Evolutionary conservation across 306 rosid genomes (phyloP), one percentile per base, ranked within the genome.

Genomic region (Gastrolobium bilobum): DNA sequence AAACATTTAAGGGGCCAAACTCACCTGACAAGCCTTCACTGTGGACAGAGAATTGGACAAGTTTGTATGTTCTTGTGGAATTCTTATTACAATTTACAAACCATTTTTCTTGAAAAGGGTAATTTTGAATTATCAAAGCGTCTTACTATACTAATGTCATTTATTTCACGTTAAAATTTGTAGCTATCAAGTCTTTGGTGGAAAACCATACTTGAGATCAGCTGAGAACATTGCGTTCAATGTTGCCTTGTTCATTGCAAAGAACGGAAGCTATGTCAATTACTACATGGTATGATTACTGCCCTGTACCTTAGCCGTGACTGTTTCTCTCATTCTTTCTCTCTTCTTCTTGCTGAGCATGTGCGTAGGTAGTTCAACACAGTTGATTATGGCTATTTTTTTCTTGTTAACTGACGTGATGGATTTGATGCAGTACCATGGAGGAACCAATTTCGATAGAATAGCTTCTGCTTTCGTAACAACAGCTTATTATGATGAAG

Each of bases 31-130:
- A 93, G 81, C 98, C 98, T 68, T 79, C 97, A 6, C 5, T 95
- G 0, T 95, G 98, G 99, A 95, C 97, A 51, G 98, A 92, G 90
- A 88, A 92, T 56, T 95, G 98, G 99, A 95, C 98, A n/a, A 91
- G 97, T 74, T 86, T 84, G 97, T 93, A 88, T 11, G 95, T 83
- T 78, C 26, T 33, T 42, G 39, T 46, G 37, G 10, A 66, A 14
- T 7, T 72, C 31, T 53, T 5, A 48, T 60, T 26, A 6, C 67
- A 77, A 72, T 72, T 72, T 39, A 77, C 33, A 71, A 53, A 63
- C 5, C 50, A 15, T 60, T 69, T 39, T 44, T 33, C 7, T 31
- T 14, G 6, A 10, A 44, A 29, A 42, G 54, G 35, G 7, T 34
- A 14, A 60, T 3, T 43, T 40, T 68, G 1, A 52, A 40, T 7